Conservation (phyloP, 441 rosid genomes). For the Capsella rubella region DNA sequence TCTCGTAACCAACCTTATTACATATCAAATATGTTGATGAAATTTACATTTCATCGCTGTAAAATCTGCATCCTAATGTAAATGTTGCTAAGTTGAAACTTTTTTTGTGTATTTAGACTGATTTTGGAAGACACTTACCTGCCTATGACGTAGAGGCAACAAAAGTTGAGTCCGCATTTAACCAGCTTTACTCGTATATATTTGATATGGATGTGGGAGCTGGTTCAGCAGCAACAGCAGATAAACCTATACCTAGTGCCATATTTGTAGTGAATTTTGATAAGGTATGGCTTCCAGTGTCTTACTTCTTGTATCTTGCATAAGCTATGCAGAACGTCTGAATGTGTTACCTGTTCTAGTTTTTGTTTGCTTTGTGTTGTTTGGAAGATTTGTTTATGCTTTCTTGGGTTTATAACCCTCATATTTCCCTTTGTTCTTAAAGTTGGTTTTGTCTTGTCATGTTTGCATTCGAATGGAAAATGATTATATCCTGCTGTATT, state of each 20-base stretch:
- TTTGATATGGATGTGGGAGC: conserved; percentile 68
- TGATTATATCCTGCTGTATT: conserved; percentile 21
- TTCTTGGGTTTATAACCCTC: conserved; percentile 22
- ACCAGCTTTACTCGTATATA: conserved; percentile 74
- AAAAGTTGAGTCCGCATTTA: conserved; percentile 79
- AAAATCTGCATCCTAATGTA: conserved; percentile 15
- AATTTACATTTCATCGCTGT: conserved; percentile 1
- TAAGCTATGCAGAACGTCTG: conserved; percentile 20
- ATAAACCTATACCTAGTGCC: conserved; percentile 86
- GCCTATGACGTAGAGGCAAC: conserved; percentile 93
- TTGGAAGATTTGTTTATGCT: conserved; percentile 15
- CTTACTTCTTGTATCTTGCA: conserved; percentile 30
- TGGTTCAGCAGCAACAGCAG: conserved; percentile 57
- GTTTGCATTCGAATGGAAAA: background rate
- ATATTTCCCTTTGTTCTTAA: conserved; percentile 19
- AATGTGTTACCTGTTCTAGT: conserved; percentile 12
- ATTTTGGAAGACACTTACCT: conserved; percentile 93
- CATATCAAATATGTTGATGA: conserved; percentile 27
- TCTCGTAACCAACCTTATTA: background rate
- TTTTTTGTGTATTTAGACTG: conserved; percentile 52
- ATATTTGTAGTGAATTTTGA: conserved; percentile 92
- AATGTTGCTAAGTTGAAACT: background rate
- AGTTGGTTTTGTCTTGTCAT: conserved; percentile 9
- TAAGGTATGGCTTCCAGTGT: conserved; percentile 63
- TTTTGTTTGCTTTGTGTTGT: conserved; percentile 13